Conservation (phyloP, 257 asterid species). For the Thymus quinquecostatus region DNA sequence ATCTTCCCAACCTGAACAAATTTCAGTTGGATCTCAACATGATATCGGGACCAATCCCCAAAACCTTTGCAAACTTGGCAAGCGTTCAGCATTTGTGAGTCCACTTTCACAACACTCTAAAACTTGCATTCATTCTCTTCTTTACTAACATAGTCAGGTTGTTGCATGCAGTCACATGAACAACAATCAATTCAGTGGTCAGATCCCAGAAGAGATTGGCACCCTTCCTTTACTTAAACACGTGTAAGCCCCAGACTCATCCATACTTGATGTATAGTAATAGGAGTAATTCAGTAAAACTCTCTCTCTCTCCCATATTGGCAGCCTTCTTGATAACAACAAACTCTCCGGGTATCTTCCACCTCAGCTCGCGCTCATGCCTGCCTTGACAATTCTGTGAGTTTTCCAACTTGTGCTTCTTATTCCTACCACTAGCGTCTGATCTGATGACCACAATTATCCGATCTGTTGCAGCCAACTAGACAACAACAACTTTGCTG, state of each 20-base stretch:
- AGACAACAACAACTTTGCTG: conserved; percentile 56
- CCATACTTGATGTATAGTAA: neutral
- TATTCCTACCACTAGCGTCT: neutral
- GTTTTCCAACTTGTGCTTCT: conserved; percentile 21
- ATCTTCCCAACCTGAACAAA: conserved; percentile 45
- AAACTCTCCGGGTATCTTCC: conserved; percentile 71
- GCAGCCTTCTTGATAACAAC: conserved; percentile 65
- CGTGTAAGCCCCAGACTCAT: conserved; percentile 39
- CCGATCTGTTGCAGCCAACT: conserved; percentile 44
- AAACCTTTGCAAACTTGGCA: conserved; percentile 47
- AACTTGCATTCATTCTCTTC: neutral
- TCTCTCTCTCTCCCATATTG: conserved; percentile 2
- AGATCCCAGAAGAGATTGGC: conserved; percentile 51
- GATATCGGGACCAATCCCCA: conserved; percentile 55
- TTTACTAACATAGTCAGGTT: neutral
- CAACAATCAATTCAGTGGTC: conserved; percentile 51
- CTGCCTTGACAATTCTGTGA: conserved; percentile 46
- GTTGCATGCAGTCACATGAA: conserved; percentile 54
- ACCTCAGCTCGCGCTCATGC: conserved; percentile 44
- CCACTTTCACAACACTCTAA: neutral
- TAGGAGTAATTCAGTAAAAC: no score
- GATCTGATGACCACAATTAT: neutral
- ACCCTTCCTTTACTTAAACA: conserved; percentile 46
- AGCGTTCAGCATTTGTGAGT: conserved; percentile 54
- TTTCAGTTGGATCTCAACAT: conserved; percentile 51